Conservation (phyloP, 129 eudicot genomes). For the Flaveria bidentis region DNA sequence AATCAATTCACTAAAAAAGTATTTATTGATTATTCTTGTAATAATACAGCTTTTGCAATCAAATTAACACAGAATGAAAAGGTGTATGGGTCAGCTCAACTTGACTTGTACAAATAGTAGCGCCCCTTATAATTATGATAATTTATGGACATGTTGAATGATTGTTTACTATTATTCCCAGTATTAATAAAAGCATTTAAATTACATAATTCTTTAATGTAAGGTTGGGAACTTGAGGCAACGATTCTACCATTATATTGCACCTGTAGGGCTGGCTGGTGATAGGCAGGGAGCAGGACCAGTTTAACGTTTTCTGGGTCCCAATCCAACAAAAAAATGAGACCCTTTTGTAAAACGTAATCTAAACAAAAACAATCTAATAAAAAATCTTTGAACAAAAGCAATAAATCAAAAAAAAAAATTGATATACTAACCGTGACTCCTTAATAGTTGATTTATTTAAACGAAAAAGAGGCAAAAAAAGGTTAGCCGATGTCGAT, state of each 20-base stretch:
- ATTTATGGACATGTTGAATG: neutral
- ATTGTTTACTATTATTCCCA: neutral
- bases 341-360: no score
- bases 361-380: no score
- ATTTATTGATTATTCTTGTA: neutral
- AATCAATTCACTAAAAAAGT: neutral
- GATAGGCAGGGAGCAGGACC: constrained; percentile 47
- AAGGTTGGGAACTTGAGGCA: constrained; percentile 63
- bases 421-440: no score
- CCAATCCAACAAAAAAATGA: no score
- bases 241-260: constrained; percentile 54
- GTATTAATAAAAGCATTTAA: neutral
- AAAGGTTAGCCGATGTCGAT: no score
- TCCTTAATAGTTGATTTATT: no score
- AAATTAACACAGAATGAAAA: neutral
- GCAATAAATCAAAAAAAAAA: no score
- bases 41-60: neutral
- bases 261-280: constrained; percentile 80
- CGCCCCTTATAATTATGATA: neutral
- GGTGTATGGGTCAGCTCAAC: neutral
- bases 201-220: constrained; percentile 7
- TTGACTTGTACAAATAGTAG: neutral
- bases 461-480: no score
- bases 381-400: no score
- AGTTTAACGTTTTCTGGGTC: no score